Conservation (phyloP, 2,329 filamentous ascomycete genomes). For the Trichoderma lentiforme region DNA sequence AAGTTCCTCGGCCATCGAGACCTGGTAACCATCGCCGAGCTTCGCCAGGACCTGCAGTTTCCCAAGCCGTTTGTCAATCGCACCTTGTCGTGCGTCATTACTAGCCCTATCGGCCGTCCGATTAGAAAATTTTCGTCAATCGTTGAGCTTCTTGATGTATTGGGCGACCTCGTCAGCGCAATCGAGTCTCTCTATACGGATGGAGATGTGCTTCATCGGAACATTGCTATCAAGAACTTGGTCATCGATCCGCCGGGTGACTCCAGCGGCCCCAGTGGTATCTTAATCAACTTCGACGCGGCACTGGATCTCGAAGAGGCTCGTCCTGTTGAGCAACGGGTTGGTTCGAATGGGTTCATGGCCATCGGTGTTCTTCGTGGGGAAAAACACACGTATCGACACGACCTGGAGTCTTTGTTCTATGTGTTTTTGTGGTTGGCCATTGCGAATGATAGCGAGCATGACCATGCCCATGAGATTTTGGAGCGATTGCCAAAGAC, state of each 20-base stretch:
- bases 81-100: neutral
- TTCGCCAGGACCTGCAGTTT: neutral
- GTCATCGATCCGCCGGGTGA: neutral
- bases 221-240: neutral
- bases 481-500: neutral
- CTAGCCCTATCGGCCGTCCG: neutral
- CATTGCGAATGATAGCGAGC: neutral
- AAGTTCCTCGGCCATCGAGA: neutral
- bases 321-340: no score
- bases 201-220: neutral
- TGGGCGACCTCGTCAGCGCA: neutral
- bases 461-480: neutral
- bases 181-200: rapidly evolving
- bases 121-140: rapidly evolving
- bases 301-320: neutral
- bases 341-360: neutral
- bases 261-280: no score
- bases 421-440: neutral
- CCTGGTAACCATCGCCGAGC: neutral
- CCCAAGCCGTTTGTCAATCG: neutral
- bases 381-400: neutral
- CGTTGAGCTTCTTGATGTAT: neutral
- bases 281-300: neutral
- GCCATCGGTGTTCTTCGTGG: neutral
- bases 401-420: neutral